phyloP scores from a whole-genome alignment of 2,329 filamentous ascomycete genomes.

The Tolypocladium album region DNA sequence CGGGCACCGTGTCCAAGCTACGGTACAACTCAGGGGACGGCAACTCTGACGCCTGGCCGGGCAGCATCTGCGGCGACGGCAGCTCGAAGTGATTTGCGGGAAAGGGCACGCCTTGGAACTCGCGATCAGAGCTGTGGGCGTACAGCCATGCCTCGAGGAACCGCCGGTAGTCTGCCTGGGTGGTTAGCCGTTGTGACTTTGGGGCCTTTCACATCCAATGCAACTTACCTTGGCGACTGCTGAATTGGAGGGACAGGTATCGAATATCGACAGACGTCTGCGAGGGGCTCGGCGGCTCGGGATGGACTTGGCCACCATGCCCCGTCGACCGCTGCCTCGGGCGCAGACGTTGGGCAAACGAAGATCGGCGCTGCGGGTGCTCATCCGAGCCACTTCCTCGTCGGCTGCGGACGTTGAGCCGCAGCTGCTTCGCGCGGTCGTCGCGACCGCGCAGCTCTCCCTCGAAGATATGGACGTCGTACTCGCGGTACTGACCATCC shows the following conservation, averaged over 20 bases:
- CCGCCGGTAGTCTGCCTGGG: conserved; percentile 28
- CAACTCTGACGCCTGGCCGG: conserved; percentile 11
- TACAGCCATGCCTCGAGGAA: conserved; percentile 35
- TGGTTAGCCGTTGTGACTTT: not conserved
- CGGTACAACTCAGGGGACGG: conserved; percentile 3
- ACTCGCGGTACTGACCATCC: conserved; percentile 36
- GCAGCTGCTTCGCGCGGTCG: conserved; percentile 32
- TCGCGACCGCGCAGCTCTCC: conserved; percentile 33
- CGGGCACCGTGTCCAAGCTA: conserved; percentile 1
- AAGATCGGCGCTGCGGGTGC: conserved; percentile 27
- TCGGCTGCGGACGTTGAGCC: conserved; percentile 28
- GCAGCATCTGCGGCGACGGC: conserved; percentile 33
- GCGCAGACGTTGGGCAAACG: conserved; percentile 31
- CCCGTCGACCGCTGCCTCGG: conserved; percentile 23
- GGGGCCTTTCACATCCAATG: not conserved
- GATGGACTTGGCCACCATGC: conserved; percentile 7
- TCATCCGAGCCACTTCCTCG: conserved; percentile 29
- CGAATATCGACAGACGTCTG: conserved; percentile 28
- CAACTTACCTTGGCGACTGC: conserved; percentile 30
- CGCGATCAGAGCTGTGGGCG: conserved; percentile 34
- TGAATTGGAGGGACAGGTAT: conserved; percentile 40
- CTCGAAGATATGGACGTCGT: conserved; percentile 35
- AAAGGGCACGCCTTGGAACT: conserved; percentile 34
- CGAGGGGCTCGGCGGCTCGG: conserved; percentile 11
- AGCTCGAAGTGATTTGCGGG: conserved; percentile 34